Base-by-base conservation (phyloP, 164 flowering plant species). In the Magnolia changhungtana region DNA sequence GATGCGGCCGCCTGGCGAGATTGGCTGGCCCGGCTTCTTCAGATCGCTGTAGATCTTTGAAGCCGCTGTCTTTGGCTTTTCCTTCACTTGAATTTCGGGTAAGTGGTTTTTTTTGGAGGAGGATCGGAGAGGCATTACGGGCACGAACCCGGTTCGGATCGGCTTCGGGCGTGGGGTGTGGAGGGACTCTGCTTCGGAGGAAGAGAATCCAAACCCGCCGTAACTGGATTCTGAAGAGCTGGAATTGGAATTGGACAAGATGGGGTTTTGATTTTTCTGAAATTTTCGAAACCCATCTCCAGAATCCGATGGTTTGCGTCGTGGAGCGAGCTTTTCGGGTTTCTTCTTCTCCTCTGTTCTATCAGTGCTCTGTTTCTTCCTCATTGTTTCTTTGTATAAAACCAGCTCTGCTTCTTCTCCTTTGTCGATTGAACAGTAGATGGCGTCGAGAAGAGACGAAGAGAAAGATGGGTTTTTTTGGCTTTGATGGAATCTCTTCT, bases 391-490 rank as follows among this genome's bases (percentile, higher is more conserved):
- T 67, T 78, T 78, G 82, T 82, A 84, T 66, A 82, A 50, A 37
- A 83, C 72, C n/a, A 84, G 19, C 72, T 55, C 20, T 27, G 45
- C 71, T 66, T 72, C 74, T 20, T 55, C 74, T 7, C 80, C 77
- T 16, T 90, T 87, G 83, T 93, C 97, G 52, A 91, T 90, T 14
- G 98, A 95, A 6, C 94, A 91, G 84, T 93, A 95, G 52, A 93
- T 95, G 0, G 91, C 79, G 76, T 95, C 98, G 59, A 95, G 91
- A 11, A 95, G 90, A 10, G 94, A 79, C 3, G 98, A 95, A 50
- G 98, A 95, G 87, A 95, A 95, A 14, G 95, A 90, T 0, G 95
- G 89, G 72, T 83, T 85, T 21, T 72, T 82, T 74, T 74, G 74
- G 75, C 37, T 71, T 51, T 71, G 76, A 29, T 78, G 65, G 13